Base-by-base conservation (phyloP, 805 yeast species). In the Cyberlindnera amylophila region DNA sequence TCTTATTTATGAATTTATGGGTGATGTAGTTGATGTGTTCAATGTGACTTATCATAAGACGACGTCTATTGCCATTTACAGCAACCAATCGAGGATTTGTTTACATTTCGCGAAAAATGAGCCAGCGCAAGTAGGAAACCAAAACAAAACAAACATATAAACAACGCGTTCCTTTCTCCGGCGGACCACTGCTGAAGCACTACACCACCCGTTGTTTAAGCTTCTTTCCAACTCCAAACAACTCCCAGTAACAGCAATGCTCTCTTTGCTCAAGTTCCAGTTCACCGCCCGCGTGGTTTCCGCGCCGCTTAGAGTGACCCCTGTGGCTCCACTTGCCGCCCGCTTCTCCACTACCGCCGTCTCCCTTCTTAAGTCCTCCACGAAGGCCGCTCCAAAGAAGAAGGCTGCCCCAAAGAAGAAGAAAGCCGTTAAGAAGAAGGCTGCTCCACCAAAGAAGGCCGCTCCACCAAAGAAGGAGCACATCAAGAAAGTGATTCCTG, bases 401-500 rank as follows among this genome's bases (percentile, higher is more conserved):
- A 34, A 36, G 26, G 28, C 42, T 11, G 32, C 42, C 27, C 26
- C 45, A 21, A 39, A 39, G 43, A 42, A 45, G n/a, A n/a, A n/a
- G n/a, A n/a, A n/a, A n/a, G n/a, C n/a, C n/a, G n/a, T n/a, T n/a
- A n/a, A n/a, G n/a, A n/a, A n/a, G 40, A 35, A 40, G 24, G 26
- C 34, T 10, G 27, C 38, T 11, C 28, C 37, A 11, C 42, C 40
- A 23, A 34, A 42, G 44, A 30, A 33, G 38, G 18, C 14, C 15
- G 26, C 37, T 9, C 27, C 36, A 13, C 42, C 40, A 16, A 34
- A 42, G 44, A 30, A 33, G 38, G 19, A n/a, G 16, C 11, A 31
- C 23, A 39, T 44, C 23, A 50, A 51, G 42, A 41, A 49, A 30
- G 35, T 40, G 4, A 16, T n/a, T 3, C 10, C 32, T 8, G 41